Base-by-base conservation (phyloP, 495 filamentous ascomycete genomes). In the Trichodelitschia bisporula region DNA sequence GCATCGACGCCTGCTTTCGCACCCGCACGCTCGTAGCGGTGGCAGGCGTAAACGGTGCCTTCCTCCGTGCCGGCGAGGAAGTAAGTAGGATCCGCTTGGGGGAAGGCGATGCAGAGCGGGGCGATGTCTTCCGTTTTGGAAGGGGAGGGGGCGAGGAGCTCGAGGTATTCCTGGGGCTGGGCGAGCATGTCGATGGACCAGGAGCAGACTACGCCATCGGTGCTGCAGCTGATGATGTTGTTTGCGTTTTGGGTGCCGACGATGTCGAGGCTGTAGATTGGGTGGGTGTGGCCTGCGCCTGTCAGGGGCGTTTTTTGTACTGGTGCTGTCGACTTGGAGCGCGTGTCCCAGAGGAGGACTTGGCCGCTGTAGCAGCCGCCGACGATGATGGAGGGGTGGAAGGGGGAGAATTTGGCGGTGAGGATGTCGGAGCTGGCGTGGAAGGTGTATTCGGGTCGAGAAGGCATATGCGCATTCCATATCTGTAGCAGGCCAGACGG, bases 191-290 rank as follows among this genome's bases (percentile, higher is more conserved):
- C 89, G 8, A 91, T 72, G 12, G 73, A 77, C 89, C 89, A 99
- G 27, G 77, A 74, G 51, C 89, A 95, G 36, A 95, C 77, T 19
- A 84, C 78, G 34, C 89, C 89, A 43, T 99, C 89, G 0, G 89
- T 99, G 2, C 82, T 92, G 45, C 73, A 76, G 13, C 79, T 89
- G 33, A 99, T 69, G 47, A 99, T 90, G 45, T 95, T 95, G 51
- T 92, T 86, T 29, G 89, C 89, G 50, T 99, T 95, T 50, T 95
- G 89, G 4, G 86, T 99, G 37, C 86, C 86, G 24, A 95, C 76
- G 17, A 95, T 82, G 26, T 86, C 79, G 35, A 99, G 69, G 16
- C 71, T 74, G 56, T 99, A 99, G 33, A 99, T 75, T 0, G 86
- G 86, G 43, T 99, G 86, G 4, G 86, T 89, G 48, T 99, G 86